Percentiles rank a stretch among this genome's conserved stretches.
Conservation (phyloP, 1,284 basidiomycete species). For the Hypsizygus ulmarius region DNA sequence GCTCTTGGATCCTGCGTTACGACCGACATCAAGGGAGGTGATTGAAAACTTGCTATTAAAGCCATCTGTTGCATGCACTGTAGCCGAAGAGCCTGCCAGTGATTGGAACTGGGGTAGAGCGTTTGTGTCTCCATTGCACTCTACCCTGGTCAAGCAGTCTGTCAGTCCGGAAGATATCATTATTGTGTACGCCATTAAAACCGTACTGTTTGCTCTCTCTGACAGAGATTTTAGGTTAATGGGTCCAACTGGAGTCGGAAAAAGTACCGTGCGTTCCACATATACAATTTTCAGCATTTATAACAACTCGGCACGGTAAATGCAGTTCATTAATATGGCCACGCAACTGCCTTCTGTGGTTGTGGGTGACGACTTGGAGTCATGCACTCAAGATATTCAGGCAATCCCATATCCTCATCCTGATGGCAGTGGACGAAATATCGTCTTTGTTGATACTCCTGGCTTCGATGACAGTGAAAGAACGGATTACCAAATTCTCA, state of each 20-base stretch:
- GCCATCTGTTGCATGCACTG: not conserved
- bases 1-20: not conserved
- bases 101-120: not conserved
- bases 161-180: slow-evolving; percentile 13
- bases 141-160: slow-evolving; percentile 2
- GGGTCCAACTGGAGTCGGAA: slow-evolving; percentile 27
- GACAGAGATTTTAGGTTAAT: slow-evolving; percentile 17
- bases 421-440: slow-evolving; percentile 15
- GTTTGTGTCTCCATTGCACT: not conserved
- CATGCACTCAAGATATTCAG: slow-evolving; percentile 20
- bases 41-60: not conserved
- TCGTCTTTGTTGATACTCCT: slow-evolving; percentile 28
- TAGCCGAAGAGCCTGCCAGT: not conserved
- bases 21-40: slow-evolving; percentile 7
- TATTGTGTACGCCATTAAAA: slow-evolving; percentile 18
- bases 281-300: not conserved
- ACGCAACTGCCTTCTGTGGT: slow-evolving; percentile 9
- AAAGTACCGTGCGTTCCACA: slow-evolving; percentile 22
- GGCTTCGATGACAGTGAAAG: slow-evolving; percentile 26
- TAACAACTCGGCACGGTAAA: not conserved
- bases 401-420: slow-evolving; percentile 13
- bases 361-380: slow-evolving; percentile 18
- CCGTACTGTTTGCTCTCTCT: not conserved
- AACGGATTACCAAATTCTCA: slow-evolving; percentile 24
- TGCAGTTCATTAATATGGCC: slow-evolving; percentile 19